Conservation (phyloP, 202 grass and related monocot species). For the Miscanthus sacchariflorus region DNA sequence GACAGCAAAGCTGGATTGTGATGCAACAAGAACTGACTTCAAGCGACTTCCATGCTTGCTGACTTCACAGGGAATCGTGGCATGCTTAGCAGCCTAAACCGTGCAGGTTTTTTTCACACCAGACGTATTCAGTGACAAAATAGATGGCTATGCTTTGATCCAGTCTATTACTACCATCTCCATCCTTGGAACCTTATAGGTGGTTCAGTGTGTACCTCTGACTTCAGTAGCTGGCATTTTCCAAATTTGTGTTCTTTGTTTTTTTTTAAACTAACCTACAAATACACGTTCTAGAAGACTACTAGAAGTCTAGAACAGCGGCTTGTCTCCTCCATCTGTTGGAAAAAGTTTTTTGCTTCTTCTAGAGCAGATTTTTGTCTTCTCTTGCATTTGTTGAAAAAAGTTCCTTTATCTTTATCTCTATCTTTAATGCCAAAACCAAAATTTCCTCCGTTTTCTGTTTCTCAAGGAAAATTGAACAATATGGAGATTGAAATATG, state of each 20-base stretch:
- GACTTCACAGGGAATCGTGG: conserved; percentile 28
- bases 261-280: not conserved
- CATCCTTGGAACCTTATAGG: not conserved
- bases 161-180: conserved; percentile 19
- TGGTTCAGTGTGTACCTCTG: not conserved
- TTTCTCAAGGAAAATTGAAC: not conserved
- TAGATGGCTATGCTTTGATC: conserved; percentile 21
- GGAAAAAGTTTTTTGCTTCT: not conserved
- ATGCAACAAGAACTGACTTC: conserved; percentile 30
- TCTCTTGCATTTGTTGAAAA: not conserved
- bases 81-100: conserved; percentile 27
- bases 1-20: conserved; percentile 35
- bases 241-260: not conserved
- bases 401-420: not conserved
- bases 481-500: not conserved
- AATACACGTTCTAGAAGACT: conserved; percentile 29
- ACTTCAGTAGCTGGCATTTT: not conserved
- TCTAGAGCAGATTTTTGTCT: not conserved
- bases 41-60: conserved; percentile 23
- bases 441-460: not conserved
- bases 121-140: conserved; percentile 38
- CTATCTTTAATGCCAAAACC: not conserved
- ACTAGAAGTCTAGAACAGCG: not conserved
- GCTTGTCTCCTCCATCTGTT: not conserved
- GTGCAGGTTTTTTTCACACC: not conserved